A percentile compares a stretch with the other conserved stretches of the same genome.
phyloP scores from a whole-genome alignment of 1,284 basidiomycete species.

The Puccinia triticina region DNA sequence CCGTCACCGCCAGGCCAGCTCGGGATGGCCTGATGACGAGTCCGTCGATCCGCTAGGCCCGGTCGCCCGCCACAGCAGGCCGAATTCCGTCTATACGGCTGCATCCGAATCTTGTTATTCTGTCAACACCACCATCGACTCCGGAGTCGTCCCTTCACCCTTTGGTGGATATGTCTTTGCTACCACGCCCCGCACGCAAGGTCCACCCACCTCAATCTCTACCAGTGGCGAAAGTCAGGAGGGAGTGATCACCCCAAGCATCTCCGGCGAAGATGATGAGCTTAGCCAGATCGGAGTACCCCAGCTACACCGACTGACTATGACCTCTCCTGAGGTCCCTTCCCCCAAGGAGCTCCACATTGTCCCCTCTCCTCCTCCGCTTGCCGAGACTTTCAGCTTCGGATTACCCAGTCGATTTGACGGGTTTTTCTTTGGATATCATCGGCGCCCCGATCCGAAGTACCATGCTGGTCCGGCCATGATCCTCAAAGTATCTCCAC shows the following conservation, averaged over 20 bases:
- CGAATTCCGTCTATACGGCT: constrained; percentile 26
- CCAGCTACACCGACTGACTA: background rate
- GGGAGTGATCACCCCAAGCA: background rate
- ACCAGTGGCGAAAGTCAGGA: constrained; percentile 26
- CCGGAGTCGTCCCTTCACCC: background rate
- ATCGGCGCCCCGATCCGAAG: constrained; percentile 9
- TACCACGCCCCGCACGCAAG: background rate
- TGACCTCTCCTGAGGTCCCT: background rate
- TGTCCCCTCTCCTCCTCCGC: background rate
- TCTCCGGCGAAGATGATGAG: background rate
- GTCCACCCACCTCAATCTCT: background rate
- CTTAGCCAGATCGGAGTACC: background rate
- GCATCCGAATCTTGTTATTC: constrained; percentile 38
- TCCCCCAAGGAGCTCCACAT: background rate
- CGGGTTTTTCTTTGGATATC: constrained; percentile 34
- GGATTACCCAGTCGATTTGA: constrained; percentile 29
- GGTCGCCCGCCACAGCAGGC: background rate
- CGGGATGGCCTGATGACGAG: constrained; percentile 24
- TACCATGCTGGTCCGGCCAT: constrained; percentile 7
- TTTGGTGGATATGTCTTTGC: background rate
- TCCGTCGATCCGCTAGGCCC: constrained; percentile 25
- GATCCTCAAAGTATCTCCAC: constrained; percentile 19
- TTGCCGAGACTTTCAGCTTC: constrained; percentile 29
- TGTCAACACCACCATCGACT: constrained; percentile 30
- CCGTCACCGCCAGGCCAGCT: background rate